Evolutionary conservation across 129 eudicot genomes (phyloP).

Genomic region (Apium graveolens): DNA sequence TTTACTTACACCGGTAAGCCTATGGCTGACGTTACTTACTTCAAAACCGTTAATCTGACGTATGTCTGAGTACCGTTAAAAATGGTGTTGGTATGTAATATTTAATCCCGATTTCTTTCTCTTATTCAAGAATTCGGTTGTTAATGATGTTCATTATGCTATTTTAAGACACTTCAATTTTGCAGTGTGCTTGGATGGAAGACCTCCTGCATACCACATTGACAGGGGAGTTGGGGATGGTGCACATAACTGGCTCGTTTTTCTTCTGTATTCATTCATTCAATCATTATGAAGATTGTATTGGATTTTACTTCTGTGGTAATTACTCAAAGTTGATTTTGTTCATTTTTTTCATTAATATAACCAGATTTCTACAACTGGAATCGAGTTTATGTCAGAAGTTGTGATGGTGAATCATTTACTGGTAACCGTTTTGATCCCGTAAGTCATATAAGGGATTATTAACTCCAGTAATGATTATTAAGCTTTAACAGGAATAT

Average conservation of each 20-base stretch:
- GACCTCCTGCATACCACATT: constrained; percentile 10
- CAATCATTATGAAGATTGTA: neutral
- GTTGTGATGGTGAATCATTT: constrained; percentile 7
- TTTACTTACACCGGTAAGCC: neutral
- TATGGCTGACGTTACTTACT: constrained; percentile 1
- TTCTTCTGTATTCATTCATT: neutral
- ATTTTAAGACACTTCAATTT: neutral
- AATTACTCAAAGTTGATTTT: neutral
- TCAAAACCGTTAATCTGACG: neutral
- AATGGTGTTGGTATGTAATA: neutral
- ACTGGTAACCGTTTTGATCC: constrained; percentile 1
- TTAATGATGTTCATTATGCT: neutral
- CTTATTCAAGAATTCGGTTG: neutral
- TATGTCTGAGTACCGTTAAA: neutral
- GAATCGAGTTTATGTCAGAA: constrained; percentile 1
- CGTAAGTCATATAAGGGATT: neutral
- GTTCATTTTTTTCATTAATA: neutral
- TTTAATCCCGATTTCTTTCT: neutral
- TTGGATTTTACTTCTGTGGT: neutral
- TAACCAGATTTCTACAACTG: constrained; percentile 8
- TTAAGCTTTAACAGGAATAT: neutral
- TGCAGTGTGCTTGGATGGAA: constrained; percentile 12
- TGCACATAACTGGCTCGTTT: constrained; percentile 4
- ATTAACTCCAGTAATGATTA: neutral
- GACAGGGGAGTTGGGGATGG: constrained; percentile 5